Conservation (phyloP, 2,329 filamentous ascomycete genomes). For the Leptographium procerum region DNA sequence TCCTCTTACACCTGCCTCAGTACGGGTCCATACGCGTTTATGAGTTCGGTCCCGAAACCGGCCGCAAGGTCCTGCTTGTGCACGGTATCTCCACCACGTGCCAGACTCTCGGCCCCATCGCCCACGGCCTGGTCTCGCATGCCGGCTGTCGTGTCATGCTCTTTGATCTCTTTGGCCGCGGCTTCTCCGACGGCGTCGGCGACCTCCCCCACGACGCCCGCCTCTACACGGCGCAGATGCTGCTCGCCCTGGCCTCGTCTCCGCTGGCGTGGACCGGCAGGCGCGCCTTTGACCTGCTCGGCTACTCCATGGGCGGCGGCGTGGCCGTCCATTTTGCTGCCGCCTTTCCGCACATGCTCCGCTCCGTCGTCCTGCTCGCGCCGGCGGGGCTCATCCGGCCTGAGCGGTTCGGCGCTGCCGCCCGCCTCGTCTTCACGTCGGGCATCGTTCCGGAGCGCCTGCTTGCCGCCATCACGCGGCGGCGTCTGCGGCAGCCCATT, state of each 20-base stretch:
- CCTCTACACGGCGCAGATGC: constrained; percentile 62
- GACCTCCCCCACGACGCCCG: constrained; percentile 61
- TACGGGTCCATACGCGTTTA: constrained; percentile 70
- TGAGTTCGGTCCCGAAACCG: constrained; percentile 67
- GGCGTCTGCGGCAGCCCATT: constrained; percentile 38
- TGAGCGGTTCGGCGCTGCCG: constrained; percentile 37
- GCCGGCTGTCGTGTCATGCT: constrained; percentile 71
- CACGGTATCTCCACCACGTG: constrained; percentile 80
- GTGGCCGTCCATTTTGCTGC: constrained; percentile 65
- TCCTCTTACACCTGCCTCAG: constrained; percentile 14
- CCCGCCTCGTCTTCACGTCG: constrained; percentile 41
- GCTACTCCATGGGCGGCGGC: constrained; percentile 75
- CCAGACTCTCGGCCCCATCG: constrained; percentile 57
- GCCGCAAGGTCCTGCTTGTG: constrained; percentile 63
- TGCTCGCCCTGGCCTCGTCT: constrained; percentile 60
- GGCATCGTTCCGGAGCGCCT: constrained; percentile 42
- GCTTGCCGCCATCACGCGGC: constrained; percentile 34
- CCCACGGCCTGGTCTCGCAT: constrained; percentile 48
- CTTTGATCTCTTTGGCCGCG: constrained; percentile 62
- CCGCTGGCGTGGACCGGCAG: constrained; percentile 53
- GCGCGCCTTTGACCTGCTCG: constrained; percentile 52
- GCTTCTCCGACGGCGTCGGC: constrained; percentile 53
- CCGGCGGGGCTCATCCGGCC: constrained; percentile 62
- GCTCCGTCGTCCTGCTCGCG: constrained; percentile 63
- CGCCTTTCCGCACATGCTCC: constrained; percentile 59